Evolutionary conservation across 1,139 yeast species (phyloP).

Genomic region (Candida labiduridarum): DNA sequence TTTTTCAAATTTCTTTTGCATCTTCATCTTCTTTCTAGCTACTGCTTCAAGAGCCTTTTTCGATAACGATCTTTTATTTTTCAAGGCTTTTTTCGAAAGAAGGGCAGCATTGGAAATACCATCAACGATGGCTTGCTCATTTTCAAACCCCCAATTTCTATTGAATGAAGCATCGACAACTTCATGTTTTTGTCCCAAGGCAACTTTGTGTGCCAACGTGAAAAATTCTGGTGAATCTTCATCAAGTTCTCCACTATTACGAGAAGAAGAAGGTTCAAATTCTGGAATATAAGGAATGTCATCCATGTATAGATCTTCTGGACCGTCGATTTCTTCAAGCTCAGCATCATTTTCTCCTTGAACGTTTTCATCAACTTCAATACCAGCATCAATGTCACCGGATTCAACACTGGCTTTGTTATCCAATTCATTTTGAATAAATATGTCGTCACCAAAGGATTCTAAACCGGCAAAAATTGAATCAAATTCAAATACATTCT

Average conservation of each 20-base stretch:
- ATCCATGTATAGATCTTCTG: conserved; percentile 28
- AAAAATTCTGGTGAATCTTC: conserved; percentile 49
- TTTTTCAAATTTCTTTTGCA: conserved; percentile 83
- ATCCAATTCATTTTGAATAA: conserved; percentile 2
- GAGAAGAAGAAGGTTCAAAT: not conserved
- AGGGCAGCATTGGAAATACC: conserved; percentile 3
- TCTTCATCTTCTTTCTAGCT: conserved; percentile 96
- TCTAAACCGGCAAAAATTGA: conserved; percentile 67
- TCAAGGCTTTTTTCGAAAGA: conserved; percentile 1
- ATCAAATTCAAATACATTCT: conserved; percentile 72
- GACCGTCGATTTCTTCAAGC: conserved; percentile 2
- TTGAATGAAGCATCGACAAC: conserved; percentile 62
- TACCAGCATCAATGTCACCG: conserved; percentile 2
- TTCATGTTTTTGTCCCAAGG: conserved; percentile 86
- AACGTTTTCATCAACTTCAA: not conserved
- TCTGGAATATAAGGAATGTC: conserved; percentile 40
- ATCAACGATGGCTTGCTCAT: conserved; percentile 1
- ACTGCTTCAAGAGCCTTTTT: conserved; percentile 97
- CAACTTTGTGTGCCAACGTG: conserved; percentile 97
- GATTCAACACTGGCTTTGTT: not conserved
- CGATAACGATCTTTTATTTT: conserved; percentile 24
- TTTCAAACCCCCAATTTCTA: conserved; percentile 3
- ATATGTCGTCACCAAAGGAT: conserved; percentile 37
- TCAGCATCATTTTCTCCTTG: not conserved
- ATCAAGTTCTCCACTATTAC: conserved; percentile 52